Conservation (phyloP, 768 basidiomycete genomes). For the Rhodotorula diobovata region DNA sequence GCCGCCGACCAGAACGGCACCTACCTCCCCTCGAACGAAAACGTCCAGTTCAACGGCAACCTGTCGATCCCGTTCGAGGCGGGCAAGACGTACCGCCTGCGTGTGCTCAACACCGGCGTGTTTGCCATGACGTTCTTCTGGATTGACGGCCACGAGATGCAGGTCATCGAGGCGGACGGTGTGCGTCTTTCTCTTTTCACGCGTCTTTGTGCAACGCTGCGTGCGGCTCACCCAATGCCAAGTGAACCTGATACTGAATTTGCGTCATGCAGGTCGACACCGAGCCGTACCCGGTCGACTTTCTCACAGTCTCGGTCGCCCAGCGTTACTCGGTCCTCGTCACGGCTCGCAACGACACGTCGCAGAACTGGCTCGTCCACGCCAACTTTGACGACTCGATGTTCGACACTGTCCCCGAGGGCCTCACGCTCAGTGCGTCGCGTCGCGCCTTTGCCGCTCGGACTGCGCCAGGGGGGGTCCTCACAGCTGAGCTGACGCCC, state of each 20-base stretch:
- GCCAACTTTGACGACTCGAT: conserved; percentile 71
- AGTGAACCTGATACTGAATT: too few relatives aligned
- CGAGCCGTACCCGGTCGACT: conserved; percentile 65
- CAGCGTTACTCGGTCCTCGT: conserved; percentile 93
- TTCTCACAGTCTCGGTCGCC: conserved; percentile 71
- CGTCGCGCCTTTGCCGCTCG: not conserved
- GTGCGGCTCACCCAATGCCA: too few relatives aligned
- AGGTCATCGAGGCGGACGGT: conserved; percentile 48
- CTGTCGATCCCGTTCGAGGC: conserved; percentile 75
- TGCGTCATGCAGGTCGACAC: conserved; percentile 53
- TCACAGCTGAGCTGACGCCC: not conserved
- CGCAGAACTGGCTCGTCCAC: conserved; percentile 80
- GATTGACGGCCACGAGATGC: conserved; percentile 50
- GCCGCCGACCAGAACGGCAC: conserved; percentile 67
- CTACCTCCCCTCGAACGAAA: conserved; percentile 54
- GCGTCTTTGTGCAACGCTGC: not conserved
- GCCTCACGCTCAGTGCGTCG: conserved; percentile 66
- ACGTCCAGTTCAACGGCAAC: conserved; percentile 64
- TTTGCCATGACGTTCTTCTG: conserved; percentile 47
- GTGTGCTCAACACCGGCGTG: conserved; percentile 55
- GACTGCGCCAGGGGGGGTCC: not conserved
- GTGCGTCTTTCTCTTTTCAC: not conserved
- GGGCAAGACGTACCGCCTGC: conserved; percentile 84
- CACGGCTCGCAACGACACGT: conserved; percentile 77
- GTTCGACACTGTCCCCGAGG: conserved; percentile 72